phyloP scores from a whole-genome alignment of 2,329 filamentous ascomycete species.

The Acrodontium crateriforme region DNA sequence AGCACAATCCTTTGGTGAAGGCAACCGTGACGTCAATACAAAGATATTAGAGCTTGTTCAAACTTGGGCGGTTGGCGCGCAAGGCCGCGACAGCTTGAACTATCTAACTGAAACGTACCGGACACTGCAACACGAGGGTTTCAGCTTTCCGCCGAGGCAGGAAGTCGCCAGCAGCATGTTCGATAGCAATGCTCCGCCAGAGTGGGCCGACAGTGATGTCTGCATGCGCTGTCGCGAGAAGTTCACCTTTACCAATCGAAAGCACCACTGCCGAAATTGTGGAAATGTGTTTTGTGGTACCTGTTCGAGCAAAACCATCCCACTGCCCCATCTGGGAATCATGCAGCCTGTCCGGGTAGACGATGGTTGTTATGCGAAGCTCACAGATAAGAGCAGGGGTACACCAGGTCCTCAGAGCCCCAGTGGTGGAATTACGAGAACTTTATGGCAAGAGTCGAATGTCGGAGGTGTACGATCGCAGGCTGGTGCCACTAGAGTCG shows the following conservation, averaged over 20 bases:
- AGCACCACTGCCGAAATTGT: conserved; percentile 96
- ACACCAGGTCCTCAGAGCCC: conserved; percentile 15
- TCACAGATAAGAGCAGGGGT: conserved; percentile 57
- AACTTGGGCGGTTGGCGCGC: conserved; percentile 79
- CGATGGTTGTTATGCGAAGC: conserved; percentile 83
- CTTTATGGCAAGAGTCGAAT: conserved; percentile 40
- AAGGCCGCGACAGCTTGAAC: conserved; percentile 65
- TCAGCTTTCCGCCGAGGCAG: conserved; percentile 73
- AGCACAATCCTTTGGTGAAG: conserved; percentile 29
- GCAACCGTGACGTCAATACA: conserved; percentile 72
- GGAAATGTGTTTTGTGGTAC: conserved; percentile 94
- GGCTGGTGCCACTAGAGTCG: conserved; percentile 68
- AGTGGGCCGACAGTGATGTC: conserved; percentile 96
- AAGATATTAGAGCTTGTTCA: conserved; percentile 93
- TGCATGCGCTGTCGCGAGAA: conserved; percentile 94
- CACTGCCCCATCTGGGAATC: conserved; percentile 86
- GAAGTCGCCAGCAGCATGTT: conserved; percentile 94
- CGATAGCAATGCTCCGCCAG: conserved; percentile 91
- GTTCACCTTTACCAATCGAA: conserved; percentile 96
- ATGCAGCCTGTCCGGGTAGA: conserved; percentile 83
- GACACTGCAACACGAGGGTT: conserved; percentile 69
- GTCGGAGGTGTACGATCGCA: conserved; percentile 49
- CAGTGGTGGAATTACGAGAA: conserved; percentile 32
- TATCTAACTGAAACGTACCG: conserved; percentile 86
- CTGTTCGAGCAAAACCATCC: conserved; percentile 78